Evolutionary conservation across 176 grass and related monocot genomes (phyloP), one percentile per base, ranked within the genome.

Genomic region (Oryza glumipatula): DNA sequence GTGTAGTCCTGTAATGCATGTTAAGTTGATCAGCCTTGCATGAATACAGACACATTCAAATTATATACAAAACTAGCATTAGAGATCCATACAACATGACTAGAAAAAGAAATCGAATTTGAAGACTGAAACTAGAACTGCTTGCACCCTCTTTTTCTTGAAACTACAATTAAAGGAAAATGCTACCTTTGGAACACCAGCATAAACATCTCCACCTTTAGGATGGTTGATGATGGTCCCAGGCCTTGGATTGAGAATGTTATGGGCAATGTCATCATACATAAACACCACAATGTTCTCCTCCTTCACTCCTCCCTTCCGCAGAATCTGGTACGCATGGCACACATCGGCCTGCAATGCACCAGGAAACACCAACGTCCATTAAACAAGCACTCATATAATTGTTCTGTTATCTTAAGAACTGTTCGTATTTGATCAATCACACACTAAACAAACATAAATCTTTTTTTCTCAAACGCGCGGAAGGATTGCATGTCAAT

Each of bases 251-350:
- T 98, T 98, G 72, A 89, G 75, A 44, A 61, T 19, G 78, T 86
- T 94, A 67, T 82, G 0, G 23, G 96, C 91, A 58, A 95, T 95
- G 26, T 98, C 96, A 54, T 95, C 93, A 7, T 89, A 91, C 93
- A 98, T 98, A 68, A 95, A 95, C 51, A 95, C 96, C 73, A 94
- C 89, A 36, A 98, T 98, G 82, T 98, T 98, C 73, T 98, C 93
- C 86, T 96, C 93, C 70, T 89, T 89, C 14, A 95, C 54, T 49
- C 93, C 93, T 28, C 96, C 91, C 23, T 74, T 87, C 87, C 45
- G 66, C 56, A 95, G 85, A 71, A 98, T 83, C 77, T 95, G 96
- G 87, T 94, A 98, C 1, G 96, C 93, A 49, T 98, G 96, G 68
- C 93, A 98, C 63, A 98, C 89, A 85, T 99, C 93, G 65, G 93